Evolutionary conservation across 176 grass and related monocot genomes (phyloP).

Genomic region (Chrysopogon serrulatus): DNA sequence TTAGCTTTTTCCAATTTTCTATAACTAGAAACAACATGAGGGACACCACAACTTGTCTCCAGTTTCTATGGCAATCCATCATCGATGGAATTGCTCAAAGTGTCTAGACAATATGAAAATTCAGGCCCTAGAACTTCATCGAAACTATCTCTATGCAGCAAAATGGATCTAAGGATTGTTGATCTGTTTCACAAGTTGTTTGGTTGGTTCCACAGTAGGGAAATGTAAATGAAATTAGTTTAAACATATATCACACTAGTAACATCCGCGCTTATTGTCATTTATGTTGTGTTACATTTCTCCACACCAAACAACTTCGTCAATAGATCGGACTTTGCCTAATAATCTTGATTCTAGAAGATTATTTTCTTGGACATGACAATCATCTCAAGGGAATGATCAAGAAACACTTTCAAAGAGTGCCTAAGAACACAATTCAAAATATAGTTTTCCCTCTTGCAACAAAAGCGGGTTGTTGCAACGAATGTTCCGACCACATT

Average conservation of each 20-base stretch:
- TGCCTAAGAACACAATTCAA: conserved; percentile 36
- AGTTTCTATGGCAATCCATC: conserved; percentile 39
- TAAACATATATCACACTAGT: too few relatives aligned
- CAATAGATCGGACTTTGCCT: conserved; percentile 40
- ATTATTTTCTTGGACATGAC: conserved; percentile 23
- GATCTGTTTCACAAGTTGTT: conserved; percentile 52
- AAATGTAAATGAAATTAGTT: too few relatives aligned
- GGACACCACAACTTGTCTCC: neutral
- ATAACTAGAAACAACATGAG: conserved; percentile 13
- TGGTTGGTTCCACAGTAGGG: too few relatives aligned
- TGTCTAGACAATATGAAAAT: conserved; percentile 37
- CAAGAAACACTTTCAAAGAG: conserved; percentile 14
- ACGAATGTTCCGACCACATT: neutral
- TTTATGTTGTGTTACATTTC: too few relatives aligned
- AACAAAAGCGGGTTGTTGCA: neutral
- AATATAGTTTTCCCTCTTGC: conserved; percentile 13
- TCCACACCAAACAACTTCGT: too few relatives aligned
- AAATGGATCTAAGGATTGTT: conserved; percentile 27
- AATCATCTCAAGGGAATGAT: conserved; percentile 28
- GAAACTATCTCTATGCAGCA: conserved; percentile 2
- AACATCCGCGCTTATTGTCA: too few relatives aligned
- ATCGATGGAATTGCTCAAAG: conserved; percentile 56
- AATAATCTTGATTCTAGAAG: conserved; percentile 24
- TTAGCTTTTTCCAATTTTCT: conserved; percentile 31
- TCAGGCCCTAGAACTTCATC: conserved; percentile 1